Base-by-base conservation (phyloP, 768 basidiomycete genomes). In the Steccherinum ochraceum region DNA sequence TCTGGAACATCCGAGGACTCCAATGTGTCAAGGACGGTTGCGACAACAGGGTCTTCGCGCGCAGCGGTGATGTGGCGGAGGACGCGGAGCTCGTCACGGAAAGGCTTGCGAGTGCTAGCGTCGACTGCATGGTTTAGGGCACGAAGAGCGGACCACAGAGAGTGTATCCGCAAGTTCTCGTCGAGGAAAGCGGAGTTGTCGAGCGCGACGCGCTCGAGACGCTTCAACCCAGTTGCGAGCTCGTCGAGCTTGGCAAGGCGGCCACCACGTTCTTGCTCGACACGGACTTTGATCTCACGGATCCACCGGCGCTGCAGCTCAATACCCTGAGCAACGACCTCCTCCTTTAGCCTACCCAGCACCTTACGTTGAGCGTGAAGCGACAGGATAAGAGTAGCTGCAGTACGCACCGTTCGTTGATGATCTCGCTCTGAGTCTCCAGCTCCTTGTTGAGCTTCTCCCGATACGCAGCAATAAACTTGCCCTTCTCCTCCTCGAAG, bases 291-390 rank as follows among this genome's bases (percentile, higher is more conserved):
- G 75, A 98, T 84, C 52, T 97, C 93, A 25, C 91, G 84, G 40
- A 99, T 89, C 94, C 95, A 98, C 49, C 91, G 80, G 46, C 93
- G 84, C 65, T 98, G 96, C 20, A 98, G 82, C 69, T 98, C 96
- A 61, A 99, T 93, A 16, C 94, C 96, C 66, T 98, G 94, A 2
- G 93, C 87, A 46, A 98, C 78, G 48, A 98, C 92, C 65, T 95
- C 93, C 65, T 95, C 91, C 65, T 86, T 89, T 52, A 99, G 76
- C 40, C 93, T 96, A 60, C n/a, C 11, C 24, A 48, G 25, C 39
- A 4, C 40, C 46, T 40, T n/a, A n/a, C 16, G 25, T 44, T 26
- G 16, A 20, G n/a, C 20, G 26, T 45, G 40, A 21, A 44, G 19
- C 24, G 12, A 19, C 12, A 24, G 18, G 5, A 52, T 19, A 24